Evolutionary conservation across 2,329 filamentous ascomycete species (phyloP).

Genomic region (Botryosphaeria dothidea): DNA sequence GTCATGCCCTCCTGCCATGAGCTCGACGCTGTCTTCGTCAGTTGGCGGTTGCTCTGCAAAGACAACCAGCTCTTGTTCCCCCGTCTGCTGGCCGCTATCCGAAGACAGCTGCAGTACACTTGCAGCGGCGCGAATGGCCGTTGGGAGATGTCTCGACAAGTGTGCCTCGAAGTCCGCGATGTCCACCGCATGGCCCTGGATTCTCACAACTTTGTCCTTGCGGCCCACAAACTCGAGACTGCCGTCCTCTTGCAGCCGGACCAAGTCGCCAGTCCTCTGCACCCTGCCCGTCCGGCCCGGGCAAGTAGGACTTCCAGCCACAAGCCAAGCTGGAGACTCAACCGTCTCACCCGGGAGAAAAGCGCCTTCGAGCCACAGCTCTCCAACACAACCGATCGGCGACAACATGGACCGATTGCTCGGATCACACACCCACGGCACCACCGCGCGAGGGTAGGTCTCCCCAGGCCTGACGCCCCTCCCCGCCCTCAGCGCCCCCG

Average conservation of each 20-base stretch:
- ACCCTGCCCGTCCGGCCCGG: constrained; percentile 19
- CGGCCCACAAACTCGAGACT: constrained; percentile 29
- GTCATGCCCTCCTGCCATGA: not conserved
- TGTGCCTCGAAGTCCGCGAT: constrained; percentile 45
- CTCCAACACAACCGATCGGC: constrained; percentile 43
- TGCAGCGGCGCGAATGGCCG: not conserved
- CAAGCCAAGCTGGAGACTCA: constrained; percentile 36
- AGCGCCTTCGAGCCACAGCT: constrained; percentile 45
- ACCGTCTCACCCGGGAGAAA: constrained; percentile 30
- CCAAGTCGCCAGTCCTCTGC: constrained; percentile 40
- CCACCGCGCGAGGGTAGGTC: not conserved
- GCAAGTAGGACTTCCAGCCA: constrained; percentile 32
- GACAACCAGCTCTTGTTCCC: not conserved
- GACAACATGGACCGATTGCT: constrained; percentile 39
- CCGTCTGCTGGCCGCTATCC: not conserved
- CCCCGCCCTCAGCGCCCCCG: not conserved
- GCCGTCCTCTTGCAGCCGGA: constrained; percentile 38
- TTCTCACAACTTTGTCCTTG: constrained; percentile 23
- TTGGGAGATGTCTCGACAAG: constrained; percentile 26
- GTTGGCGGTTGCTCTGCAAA: not conserved
- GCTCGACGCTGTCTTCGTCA: not conserved
- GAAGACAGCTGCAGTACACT: not conserved
- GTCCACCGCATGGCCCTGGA: not conserved
- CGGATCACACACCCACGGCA: constrained; percentile 33
- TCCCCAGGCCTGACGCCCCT: constrained; percentile 35